These are phyloP conservation scores for Claviceps capensis DNA, from an alignment of 2,329 filamentous ascomycete species.

Conservation along the genomic window DNA sequence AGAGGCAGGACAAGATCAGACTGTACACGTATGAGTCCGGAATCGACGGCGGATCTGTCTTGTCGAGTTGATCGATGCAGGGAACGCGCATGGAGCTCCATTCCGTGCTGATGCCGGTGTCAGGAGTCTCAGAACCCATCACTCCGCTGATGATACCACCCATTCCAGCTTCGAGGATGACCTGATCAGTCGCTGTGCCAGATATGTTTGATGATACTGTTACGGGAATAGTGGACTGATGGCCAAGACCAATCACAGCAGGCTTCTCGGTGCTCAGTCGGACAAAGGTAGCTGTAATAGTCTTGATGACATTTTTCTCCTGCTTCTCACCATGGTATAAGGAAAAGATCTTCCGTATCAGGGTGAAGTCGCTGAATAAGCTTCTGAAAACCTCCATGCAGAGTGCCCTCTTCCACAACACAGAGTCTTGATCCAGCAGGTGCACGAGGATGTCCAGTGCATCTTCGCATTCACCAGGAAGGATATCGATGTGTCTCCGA, in stretches of 20 bases:
- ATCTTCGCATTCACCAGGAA: conserved; percentile 70
- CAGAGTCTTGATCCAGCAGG: conserved; percentile 73
- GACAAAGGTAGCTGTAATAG: conserved; percentile 80
- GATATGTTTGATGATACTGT: conserved; percentile 38
- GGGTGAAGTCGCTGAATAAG: conserved; percentile 66
- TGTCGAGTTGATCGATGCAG: conserved; percentile 90
- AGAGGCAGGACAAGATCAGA: conserved; percentile 76
- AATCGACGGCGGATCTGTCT: conserved; percentile 65
- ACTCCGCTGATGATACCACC: conserved; percentile 73
- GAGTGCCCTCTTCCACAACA: conserved; percentile 73
- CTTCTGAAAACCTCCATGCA: conserved; percentile 86
- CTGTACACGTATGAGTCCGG: conserved; percentile 93
- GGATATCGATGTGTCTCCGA: conserved; percentile 59
- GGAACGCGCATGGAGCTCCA: conserved; percentile 82
- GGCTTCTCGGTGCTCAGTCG: conserved; percentile 86
- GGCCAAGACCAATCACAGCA: conserved; percentile 71
- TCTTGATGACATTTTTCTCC: conserved; percentile 63
- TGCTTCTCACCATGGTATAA: conserved; percentile 63
- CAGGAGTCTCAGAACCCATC: conserved; percentile 50
- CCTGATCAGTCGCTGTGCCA: conserved; percentile 58
- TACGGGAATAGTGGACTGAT: conserved; percentile 73
- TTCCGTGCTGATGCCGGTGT: conserved; percentile 70
- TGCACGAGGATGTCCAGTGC: conserved; percentile 71
- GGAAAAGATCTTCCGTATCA: conserved; percentile 68
- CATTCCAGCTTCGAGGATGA: conserved; percentile 79